Evolutionary conservation across 2,329 filamentous ascomycete genomes (phyloP).

Genomic region (Epichloe bromicola): DNA sequence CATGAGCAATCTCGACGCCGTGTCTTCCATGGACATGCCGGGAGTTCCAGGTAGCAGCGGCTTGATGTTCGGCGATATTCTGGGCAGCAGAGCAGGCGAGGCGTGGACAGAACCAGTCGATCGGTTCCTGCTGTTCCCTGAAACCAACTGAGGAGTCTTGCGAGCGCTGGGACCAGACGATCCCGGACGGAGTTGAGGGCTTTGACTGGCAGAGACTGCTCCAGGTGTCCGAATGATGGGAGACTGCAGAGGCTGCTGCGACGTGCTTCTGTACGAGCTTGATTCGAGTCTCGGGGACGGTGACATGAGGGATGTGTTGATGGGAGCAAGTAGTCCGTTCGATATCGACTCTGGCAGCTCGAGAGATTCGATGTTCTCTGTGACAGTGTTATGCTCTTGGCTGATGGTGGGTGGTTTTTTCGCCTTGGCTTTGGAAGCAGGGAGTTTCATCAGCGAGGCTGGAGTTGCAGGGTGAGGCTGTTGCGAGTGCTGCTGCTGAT

Average conservation of each 20-base stretch:
- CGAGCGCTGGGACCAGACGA: conserved; percentile 31
- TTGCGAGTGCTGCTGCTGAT: conserved; percentile 4
- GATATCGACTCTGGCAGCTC: conserved; percentile 60
- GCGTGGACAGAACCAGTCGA: conserved; percentile 63
- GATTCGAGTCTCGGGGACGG: conserved; percentile 24
- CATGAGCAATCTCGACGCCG: conserved; percentile 63
- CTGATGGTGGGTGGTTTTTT: conserved; percentile 27
- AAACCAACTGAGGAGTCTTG: conserved; percentile 43
- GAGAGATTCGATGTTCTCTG: conserved; percentile 43
- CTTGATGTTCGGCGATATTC: conserved; percentile 90
- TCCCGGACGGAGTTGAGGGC: conserved; percentile 47
- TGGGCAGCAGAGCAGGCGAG: conserved; percentile 75
- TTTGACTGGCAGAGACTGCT: conserved; percentile 46
- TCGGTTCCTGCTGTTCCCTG: conserved; percentile 54
- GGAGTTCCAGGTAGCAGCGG: conserved; percentile 58
- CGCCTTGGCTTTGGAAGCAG: conserved; percentile 38
- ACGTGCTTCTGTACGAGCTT: conserved; percentile 35
- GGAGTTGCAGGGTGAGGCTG: conserved; percentile 63
- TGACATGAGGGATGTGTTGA: conserved; percentile 31
- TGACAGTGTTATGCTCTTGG: conserved; percentile 23
- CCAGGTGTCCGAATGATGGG: conserved; percentile 31
- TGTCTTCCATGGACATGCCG: conserved; percentile 42
- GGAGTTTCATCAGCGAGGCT: conserved; percentile 73
- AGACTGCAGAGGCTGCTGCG: conserved; percentile 35
- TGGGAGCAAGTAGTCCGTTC: conserved; percentile 14